Evolutionary conservation across 352 stramenopile species (phyloP), one percentile per base, ranked within the genome.

Genomic region (Aphanomyces cochlioides): DNA sequence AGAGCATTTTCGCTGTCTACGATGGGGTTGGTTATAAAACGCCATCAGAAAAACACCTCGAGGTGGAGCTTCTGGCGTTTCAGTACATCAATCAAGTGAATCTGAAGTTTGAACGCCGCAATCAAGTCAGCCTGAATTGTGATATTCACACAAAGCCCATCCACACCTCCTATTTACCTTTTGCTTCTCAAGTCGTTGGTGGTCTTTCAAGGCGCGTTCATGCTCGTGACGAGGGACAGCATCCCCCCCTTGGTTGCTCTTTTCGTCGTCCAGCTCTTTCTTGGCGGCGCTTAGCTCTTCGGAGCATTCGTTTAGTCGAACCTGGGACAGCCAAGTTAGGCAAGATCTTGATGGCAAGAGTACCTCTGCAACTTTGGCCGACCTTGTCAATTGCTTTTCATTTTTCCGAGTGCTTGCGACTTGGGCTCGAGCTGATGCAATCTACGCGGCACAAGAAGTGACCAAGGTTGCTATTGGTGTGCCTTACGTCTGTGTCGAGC

Each of bases 1-100:
- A 92, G 39, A 94, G 74, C 84, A 94, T 90, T 72, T 91, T 92
- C 68, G 86, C 86, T 15, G 83, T 82, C 84, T 91, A 73, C 17
- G n/a, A 4, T n/a, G 28, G 19, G 47, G 34, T 7, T 45, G 21
- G 34, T 37, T 72, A 10, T 4, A 40, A 47, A 6, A 54, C 21
- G 2, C 7, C 8, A 0, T 8, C 56, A 37, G 21, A 17, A 53
- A 50, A 54, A 6, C 69, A 90, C 82, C 77, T 94, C 86, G 80
- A 94, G 89, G 75, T 94, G 86, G 66, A 94, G 89, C 45, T 85
- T 84, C 72, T 94, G 86, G 10, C 86, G 81, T 56, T 90, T 94
- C 45, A 94, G 79, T 54, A 94, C n/a, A 38, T 93, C 86, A 54
- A 93, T 92, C 40, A 93, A 81, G 66, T 92, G 92, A 79, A 92